These are phyloP conservation scores for Starmerella kuoi DNA, from an alignment of 805 yeast genomes.

Conservation along the genomic window DNA sequence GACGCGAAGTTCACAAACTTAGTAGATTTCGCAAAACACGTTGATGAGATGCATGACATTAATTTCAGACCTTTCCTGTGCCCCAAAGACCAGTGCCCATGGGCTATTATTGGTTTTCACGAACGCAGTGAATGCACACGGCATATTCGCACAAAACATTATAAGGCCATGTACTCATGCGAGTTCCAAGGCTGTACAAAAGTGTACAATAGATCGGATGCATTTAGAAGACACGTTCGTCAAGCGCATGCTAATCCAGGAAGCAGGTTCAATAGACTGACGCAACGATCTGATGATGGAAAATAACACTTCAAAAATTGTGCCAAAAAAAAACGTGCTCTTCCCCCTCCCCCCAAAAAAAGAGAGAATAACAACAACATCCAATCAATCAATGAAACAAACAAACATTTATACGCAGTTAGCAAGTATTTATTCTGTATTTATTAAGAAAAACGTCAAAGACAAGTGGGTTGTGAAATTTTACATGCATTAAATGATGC, in stretches of 20 bases:
- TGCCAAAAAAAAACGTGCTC: not conserved
- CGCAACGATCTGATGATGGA: slow-evolving; percentile 5
- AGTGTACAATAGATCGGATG: slow-evolving; percentile 19
- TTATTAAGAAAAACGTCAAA: too few species aligned
- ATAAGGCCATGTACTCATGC: slow-evolving; percentile 20
- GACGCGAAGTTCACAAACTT: slow-evolving; percentile 14
- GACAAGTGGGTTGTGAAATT: too few species aligned
- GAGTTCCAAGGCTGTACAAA: slow-evolving; percentile 16
- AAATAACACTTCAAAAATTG: too few species aligned
- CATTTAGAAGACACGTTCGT: slow-evolving; percentile 20
- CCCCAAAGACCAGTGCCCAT: slow-evolving; percentile 16
- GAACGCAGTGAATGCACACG: slow-evolving; percentile 22
- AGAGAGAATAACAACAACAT: too few species aligned
- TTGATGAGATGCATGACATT: slow-evolving; percentile 14
- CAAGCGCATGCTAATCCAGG: slow-evolving; percentile 15
- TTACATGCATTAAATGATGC: too few species aligned
- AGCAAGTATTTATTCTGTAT: too few species aligned
- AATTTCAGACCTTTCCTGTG: slow-evolving; percentile 18
- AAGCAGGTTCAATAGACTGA: slow-evolving; percentile 8
- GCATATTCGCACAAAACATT: slow-evolving; percentile 20
- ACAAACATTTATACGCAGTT: too few species aligned
- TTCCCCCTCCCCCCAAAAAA: too few species aligned
- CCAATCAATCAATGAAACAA: too few species aligned
- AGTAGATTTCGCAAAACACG: slow-evolving; percentile 14
- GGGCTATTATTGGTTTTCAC: slow-evolving; percentile 20